Evolutionary conservation across 441 rosid species (phyloP), one percentile per base, ranked within the genome.

Genomic region (Gossypium davidsonii): DNA sequence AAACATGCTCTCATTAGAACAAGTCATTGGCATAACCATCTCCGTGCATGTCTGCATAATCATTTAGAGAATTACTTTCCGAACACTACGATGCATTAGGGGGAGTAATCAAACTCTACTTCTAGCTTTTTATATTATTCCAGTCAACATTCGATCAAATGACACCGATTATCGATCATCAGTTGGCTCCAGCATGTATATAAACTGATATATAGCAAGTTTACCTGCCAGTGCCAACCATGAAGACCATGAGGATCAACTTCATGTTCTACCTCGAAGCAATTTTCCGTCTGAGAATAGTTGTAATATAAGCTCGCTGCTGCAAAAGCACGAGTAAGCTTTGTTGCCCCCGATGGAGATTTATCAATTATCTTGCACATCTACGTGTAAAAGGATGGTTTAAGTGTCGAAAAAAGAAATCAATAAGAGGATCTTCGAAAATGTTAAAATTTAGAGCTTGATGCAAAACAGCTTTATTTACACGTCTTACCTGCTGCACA

Each of bases 171-270:
- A 39, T 39, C 11, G 44, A 8, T 39, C 44, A 39, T 56, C 39
- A 25, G 64, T 12, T 31, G 23, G 48, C 48, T 62, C n/a, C 48
- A 31, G 23, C 25, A 28, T 59, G 39, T 25, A 26, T 39, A 8
- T 39, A 39, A 3, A 12, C 21, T 31, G 67, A 31, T 62, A 11
- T 10, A 37, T 63, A 34, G 23, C 26, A 56, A 25, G 34, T 34
- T 56, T 67, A 91, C 96, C 93, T 91, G 91, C 91, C 92, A 91
- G 34, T 80, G 67, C 97, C 94, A 91, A 75, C 94, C 92, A 14
- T 59, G 21, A n/a, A 88, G 87, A 37, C 92, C 94, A 80, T 83
- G 94, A 60, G 85, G 59, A 83, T 91, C 92, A 15, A 74, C 63
- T 65, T 31, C 52, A 66, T 84, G 71, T 79, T 88, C 94, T 8